Percentiles rank a stretch among this genome's conserved stretches.
Conservation (phyloP, 2,329 filamentous ascomycete genomes). For the Exophiala spinifera region DNA sequence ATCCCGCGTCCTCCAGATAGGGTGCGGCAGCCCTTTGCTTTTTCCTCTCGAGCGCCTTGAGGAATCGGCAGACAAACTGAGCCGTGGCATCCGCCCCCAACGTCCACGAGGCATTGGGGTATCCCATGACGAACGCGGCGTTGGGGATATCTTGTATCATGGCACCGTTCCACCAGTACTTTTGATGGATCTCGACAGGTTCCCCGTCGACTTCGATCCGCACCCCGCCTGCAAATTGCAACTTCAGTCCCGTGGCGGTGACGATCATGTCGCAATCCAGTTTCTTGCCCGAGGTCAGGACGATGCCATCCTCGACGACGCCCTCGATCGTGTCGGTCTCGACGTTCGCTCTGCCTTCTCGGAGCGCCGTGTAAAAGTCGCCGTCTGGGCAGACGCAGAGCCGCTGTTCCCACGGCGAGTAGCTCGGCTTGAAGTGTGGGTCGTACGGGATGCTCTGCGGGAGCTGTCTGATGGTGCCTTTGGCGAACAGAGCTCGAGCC, state of each 20-base stretch:
- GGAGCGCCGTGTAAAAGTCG: conserved; percentile 55
- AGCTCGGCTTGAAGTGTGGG: conserved; percentile 59
- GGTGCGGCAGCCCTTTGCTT: neutral
- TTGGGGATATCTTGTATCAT: conserved; percentile 47
- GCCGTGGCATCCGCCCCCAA: conserved; percentile 43
- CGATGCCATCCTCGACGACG: conserved; percentile 49
- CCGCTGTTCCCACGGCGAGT: too few relatives aligned
- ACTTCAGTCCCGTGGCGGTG: conserved; percentile 42
- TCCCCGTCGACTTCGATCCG: conserved; percentile 38
- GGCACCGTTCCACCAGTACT: conserved; percentile 42
- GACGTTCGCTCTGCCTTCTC: conserved; percentile 50
- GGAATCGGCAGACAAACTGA: conserved; percentile 35
- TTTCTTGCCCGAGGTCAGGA: conserved; percentile 42
- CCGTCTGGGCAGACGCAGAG: conserved; percentile 65
- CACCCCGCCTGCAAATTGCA: conserved; percentile 39
- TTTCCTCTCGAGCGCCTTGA: conserved; percentile 26
- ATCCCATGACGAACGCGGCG: conserved; percentile 39
- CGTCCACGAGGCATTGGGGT: conserved; percentile 45
- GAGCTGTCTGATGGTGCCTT: conserved; percentile 5
- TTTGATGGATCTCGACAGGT: conserved; percentile 31
- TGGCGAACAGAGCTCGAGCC: neutral
- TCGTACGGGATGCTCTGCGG: conserved; percentile 47
- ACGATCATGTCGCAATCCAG: conserved; percentile 43
- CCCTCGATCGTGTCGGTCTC: conserved; percentile 53
- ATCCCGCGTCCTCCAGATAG: neutral